Percentiles rank a stretch among this genome's conserved stretches.
Evolutionary conservation across 176 grass and related monocot species (phyloP).

Genomic region (Aegilops longissima): DNA sequence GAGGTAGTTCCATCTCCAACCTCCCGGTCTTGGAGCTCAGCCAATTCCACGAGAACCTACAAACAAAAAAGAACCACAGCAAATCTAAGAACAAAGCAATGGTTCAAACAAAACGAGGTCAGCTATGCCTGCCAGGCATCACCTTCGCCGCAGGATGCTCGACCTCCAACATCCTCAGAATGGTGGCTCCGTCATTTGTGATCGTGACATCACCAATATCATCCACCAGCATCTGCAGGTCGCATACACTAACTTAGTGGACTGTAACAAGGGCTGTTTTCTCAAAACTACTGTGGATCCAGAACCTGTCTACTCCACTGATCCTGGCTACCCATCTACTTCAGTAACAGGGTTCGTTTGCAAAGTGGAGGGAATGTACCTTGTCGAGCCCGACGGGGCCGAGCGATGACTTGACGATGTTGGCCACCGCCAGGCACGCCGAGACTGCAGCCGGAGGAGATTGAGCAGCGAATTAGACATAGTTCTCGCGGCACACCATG

Average conservation of each 20-base stretch:
- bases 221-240: slow-evolving; percentile 83
- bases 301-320: no score
- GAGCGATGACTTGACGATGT: slow-evolving; percentile 90
- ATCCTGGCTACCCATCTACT: background rate
- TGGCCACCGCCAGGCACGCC: slow-evolving; percentile 84
- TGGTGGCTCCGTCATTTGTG: slow-evolving; percentile 95
- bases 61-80: no score
- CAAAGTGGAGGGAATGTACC: slow-evolving; percentile 23
- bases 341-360: no score
- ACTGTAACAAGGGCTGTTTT: background rate
- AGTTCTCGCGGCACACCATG: slow-evolving; percentile 12
- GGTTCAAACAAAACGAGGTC: background rate
- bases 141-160: slow-evolving; percentile 96
- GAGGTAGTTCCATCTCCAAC: slow-evolving; percentile 97
- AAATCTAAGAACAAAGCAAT: slow-evolving; percentile 38
- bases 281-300: no score
- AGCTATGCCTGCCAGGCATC: background rate
- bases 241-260: slow-evolving; percentile 23
- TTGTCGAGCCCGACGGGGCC: slow-evolving; percentile 94
- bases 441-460: background rate
- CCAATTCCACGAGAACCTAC: slow-evolving; percentile 86
- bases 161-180: slow-evolving; percentile 94
- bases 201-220: slow-evolving; percentile 98
- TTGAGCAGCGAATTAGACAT: background rate
- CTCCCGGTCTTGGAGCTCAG: slow-evolving; percentile 93